Base-by-base conservation (phyloP, 257 asterid species). In the Gardenia jasminoides region DNA sequence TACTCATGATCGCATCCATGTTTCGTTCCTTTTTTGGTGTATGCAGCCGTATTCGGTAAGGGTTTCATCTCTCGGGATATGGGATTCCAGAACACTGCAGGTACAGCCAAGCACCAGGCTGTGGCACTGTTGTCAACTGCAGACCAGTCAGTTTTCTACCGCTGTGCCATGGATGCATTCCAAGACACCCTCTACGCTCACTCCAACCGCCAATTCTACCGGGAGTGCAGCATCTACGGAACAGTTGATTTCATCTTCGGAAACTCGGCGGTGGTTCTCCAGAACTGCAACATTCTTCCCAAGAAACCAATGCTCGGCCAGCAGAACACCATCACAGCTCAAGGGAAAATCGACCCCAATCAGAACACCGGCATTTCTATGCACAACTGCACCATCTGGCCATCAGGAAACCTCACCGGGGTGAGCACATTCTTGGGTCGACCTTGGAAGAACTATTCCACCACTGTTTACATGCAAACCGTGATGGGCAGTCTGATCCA, bases 371-470 rank as follows among this genome's bases (percentile, higher is more conserved):
- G 98, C 1, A 91, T 94, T 69, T 76, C 94, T 3, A 89, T 94
- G 81, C 98, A 91, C 3, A 90, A 90, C 78, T 94, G 98, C 81
- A 83, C 77, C 68, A 83, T 94, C 26, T n/a, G 36, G 75, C 91
- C 97, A 0, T 88, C 80, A 10, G 93, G 22, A 0, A 87, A 88
- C 83, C 97, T 92, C 28, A 26, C 81, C 16, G 92, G 92, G 0
- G 94, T 92, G 50, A 82, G 24, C 56, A 87, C 78, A 1, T 92
- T 83, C 85, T 74, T 94, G 71, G 96, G 98, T 2, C 88, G 98
- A 76, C 98, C 98, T 1, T 94, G 98, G 97, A 94, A 92, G 77
- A 88, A 91, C 39, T 84, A 89, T 74, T 94, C 98, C 54, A 91
- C 97, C 4, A 94, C 97, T 4, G 91, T 91, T 6, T 79, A 66